phyloP scores from a whole-genome alignment of 2,329 filamentous ascomycete species.

The Boeremia lycopersici region DNA sequence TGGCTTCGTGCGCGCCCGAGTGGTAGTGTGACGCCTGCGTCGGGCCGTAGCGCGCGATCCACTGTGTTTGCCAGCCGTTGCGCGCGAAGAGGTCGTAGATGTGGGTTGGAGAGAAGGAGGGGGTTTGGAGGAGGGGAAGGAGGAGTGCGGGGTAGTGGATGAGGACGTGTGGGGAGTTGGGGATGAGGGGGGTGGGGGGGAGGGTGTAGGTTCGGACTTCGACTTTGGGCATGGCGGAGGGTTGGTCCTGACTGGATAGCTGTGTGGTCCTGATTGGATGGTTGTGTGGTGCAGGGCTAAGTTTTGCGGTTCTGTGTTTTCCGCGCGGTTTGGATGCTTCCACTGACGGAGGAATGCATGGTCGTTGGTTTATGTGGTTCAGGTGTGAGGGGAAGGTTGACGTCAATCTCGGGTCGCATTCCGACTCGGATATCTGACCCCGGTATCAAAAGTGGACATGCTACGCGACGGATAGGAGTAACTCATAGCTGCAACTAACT shows the following conservation, averaged over 20 bases:
- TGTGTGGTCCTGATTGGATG: background rate
- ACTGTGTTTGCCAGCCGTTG: constrained; percentile 61
- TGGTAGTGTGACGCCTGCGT: constrained; percentile 65
- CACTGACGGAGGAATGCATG: background rate
- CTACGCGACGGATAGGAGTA: background rate
- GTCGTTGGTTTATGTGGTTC: background rate
- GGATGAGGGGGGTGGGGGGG: constrained; percentile 43
- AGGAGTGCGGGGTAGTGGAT: constrained; percentile 60
- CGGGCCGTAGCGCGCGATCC: constrained; percentile 63
- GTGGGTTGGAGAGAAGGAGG: constrained; percentile 32
- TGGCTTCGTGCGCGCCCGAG: constrained; percentile 62
- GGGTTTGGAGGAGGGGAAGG: constrained; percentile 27
- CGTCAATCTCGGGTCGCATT: constrained; percentile 6
- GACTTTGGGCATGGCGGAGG: background rate
- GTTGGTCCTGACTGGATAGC: background rate
- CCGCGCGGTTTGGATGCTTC: too few species aligned
- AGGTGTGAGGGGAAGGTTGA: constrained; percentile 20
- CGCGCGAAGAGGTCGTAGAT: constrained; percentile 54
- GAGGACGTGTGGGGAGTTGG: constrained; percentile 53
- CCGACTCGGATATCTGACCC: constrained; percentile 6
- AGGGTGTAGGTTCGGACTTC: constrained; percentile 30
- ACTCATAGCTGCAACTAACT: background rate
- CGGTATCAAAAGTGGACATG: background rate
- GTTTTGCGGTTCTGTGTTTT: background rate
- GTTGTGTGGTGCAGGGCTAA: background rate